Conservation (phyloP, 441 rosid genomes). For the Kokia cookei region DNA sequence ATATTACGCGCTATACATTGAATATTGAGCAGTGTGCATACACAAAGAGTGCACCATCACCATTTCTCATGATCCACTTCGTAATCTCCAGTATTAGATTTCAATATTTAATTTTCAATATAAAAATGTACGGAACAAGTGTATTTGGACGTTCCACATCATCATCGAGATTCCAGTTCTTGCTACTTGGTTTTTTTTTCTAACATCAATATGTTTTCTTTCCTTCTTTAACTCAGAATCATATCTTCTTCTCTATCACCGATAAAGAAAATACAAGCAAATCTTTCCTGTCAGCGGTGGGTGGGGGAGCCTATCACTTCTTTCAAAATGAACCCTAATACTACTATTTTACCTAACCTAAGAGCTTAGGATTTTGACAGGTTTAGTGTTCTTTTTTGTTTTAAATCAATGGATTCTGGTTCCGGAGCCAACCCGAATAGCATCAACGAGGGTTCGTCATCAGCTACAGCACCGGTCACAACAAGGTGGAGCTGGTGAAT, state of each 20-base stretch:
- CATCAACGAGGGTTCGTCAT: slow-evolving; percentile 20
- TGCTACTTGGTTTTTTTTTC: background rate
- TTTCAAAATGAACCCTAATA: background rate
- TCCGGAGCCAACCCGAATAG: slow-evolving; percentile 19
- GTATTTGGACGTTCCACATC: slow-evolving; percentile 47
- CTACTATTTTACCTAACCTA: background rate
- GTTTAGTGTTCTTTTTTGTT: background rate
- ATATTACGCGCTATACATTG: background rate
- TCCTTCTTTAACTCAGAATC: background rate
- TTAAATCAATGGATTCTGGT: slow-evolving; percentile 30
- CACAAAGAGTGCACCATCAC: background rate
- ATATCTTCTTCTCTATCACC: background rate
- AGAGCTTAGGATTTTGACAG: background rate
- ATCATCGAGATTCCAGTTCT: background rate
- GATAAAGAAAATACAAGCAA: slow-evolving; percentile 7
- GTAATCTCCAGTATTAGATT: background rate
- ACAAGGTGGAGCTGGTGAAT: background rate
- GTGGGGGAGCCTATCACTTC: background rate
- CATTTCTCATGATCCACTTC: background rate
- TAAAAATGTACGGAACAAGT: too few species aligned
- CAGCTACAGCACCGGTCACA: slow-evolving; percentile 9
- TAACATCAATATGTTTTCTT: background rate
- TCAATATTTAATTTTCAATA: background rate
- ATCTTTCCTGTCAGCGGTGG: slow-evolving; percentile 17
- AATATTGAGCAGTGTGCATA: background rate